Percentiles rank a stretch among this genome's conserved stretches.
phyloP scores from a whole-genome alignment of 352 stramenopile species.

The Globisporangium echinulatum region DNA sequence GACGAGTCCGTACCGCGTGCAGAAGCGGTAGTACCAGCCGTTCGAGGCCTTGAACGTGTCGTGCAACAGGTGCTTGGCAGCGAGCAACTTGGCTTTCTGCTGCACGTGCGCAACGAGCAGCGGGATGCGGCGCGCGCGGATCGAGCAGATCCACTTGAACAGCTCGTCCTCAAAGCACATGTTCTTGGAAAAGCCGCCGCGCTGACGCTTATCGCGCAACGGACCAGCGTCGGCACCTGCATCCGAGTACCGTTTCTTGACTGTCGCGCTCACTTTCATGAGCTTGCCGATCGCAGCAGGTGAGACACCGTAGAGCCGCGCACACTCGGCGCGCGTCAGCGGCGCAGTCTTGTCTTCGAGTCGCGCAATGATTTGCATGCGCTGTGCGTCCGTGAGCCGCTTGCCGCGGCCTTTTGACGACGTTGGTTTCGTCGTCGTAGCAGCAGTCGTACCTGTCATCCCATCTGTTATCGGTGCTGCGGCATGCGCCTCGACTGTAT shows the following conservation, averaged over 20 bases:
- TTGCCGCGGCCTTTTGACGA: conserved; percentile 39
- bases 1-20: conserved; percentile 51
- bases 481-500: not conserved
- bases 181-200: conserved; percentile 58
- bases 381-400: conserved; percentile 65
- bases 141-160: conserved; percentile 56
- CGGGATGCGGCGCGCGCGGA: conserved; percentile 36
- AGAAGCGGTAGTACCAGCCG: conserved; percentile 78
- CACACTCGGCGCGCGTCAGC: conserved; percentile 50
- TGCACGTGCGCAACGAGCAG: conserved; percentile 49
- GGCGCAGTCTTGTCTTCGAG: conserved; percentile 49
- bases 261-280: conserved; percentile 60
- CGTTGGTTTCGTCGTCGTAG: conserved; percentile 5
- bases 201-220: conserved; percentile 46
- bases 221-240: conserved; percentile 23
- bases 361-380: conserved; percentile 66
- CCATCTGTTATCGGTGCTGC: not conserved
- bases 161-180: conserved; percentile 55
- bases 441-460: not conserved
- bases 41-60: conserved; percentile 58
- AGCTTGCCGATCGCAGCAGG: conserved; percentile 74
- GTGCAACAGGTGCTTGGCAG: conserved; percentile 30
- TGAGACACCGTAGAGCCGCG: conserved; percentile 57
- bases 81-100: conserved; percentile 46
- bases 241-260: conserved; percentile 66